A percentile compares a stretch with the other conserved stretches of the same genome.
Evolutionary conservation across 2,329 filamentous ascomycete species (phyloP).

Genomic region (Colletotrichum chlorophyti): DNA sequence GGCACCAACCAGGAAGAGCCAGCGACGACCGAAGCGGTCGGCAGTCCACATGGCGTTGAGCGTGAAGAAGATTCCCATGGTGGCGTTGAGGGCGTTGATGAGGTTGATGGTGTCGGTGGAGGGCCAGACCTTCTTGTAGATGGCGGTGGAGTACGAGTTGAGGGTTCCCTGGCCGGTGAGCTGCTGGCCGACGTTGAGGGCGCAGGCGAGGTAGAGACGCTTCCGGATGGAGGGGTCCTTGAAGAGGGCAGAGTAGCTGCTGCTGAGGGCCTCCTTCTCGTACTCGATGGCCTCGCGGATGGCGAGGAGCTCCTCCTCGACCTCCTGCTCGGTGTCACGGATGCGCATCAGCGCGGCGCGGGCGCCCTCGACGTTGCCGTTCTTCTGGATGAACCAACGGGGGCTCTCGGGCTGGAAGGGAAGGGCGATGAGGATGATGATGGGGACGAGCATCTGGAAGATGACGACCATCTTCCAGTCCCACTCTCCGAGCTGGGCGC

Average conservation of each 20-base stretch:
- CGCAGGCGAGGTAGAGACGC: conserved; percentile 68
- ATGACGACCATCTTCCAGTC: conserved; percentile 78
- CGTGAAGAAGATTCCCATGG: conserved; percentile 75
- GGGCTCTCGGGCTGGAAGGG: conserved; percentile 74
- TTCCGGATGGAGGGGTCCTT: conserved; percentile 73
- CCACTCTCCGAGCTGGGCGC: conserved; percentile 67
- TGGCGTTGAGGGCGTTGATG: conserved; percentile 78
- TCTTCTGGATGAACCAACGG: conserved; percentile 71
- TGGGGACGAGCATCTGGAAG: conserved; percentile 73
- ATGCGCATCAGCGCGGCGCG: conserved; percentile 63
- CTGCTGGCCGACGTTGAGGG: conserved; percentile 75
- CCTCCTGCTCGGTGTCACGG: conserved; percentile 68
- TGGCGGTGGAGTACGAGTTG: conserved; percentile 76
- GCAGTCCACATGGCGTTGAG: conserved; percentile 77
- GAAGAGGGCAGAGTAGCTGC: conserved; percentile 70
- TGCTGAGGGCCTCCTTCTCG: conserved; percentile 72
- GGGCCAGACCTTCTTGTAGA: conserved; percentile 75
- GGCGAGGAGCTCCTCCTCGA: conserved; percentile 69
- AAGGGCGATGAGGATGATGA: conserved; percentile 65
- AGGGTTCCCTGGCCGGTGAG: conserved; percentile 76
- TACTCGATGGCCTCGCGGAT: conserved; percentile 75
- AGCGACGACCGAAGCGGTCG: conserved; percentile 74
- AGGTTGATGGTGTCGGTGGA: conserved; percentile 66
- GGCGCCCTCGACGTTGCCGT: conserved; percentile 66
- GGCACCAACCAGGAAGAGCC: conserved; percentile 72